Evolutionary conservation across 2,329 filamentous ascomycete genomes (phyloP).

Genomic region (Diaporthe ampelina): DNA sequence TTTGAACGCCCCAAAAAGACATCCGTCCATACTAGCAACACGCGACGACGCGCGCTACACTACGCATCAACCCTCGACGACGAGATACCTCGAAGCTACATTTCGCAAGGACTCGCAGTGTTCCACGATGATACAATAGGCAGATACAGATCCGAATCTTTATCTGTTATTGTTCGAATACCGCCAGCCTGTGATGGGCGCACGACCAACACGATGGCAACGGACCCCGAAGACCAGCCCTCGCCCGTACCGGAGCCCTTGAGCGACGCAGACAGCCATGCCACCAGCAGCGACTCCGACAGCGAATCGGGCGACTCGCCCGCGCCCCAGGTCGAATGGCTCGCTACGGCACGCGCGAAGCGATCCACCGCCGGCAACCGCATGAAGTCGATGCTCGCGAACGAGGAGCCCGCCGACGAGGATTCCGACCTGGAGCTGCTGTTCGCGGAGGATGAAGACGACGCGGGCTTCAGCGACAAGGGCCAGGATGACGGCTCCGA

Average conservation of each 20-base stretch:
- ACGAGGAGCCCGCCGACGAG: constrained; percentile 71
- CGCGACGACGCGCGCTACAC: constrained; percentile 19
- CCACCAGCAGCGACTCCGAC: constrained; percentile 54
- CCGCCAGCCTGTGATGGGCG: constrained; percentile 25
- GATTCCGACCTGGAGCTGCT: constrained; percentile 77
- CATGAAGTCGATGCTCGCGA: constrained; percentile 82
- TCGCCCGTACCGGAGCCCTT: constrained; percentile 49
- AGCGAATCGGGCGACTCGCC: constrained; percentile 46
- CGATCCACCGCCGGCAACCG: constrained; percentile 88
- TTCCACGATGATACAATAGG: background rate
- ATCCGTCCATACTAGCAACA: background rate
- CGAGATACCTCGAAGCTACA: background rate
- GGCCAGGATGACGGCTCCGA: constrained; percentile 78
- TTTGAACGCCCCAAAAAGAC: background rate
- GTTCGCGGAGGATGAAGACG: constrained; percentile 81
- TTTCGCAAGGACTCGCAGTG: background rate
- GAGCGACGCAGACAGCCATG: constrained; percentile 52
- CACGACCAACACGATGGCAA: constrained; percentile 44
- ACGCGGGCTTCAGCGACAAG: constrained; percentile 78
- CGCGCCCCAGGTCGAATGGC: constrained; percentile 69
- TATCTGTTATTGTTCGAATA: background rate
- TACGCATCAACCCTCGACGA: background rate
- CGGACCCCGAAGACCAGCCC: constrained; percentile 43
- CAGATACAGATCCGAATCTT: background rate
- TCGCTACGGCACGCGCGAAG: constrained; percentile 80